Evolutionary conservation across 176 grass and related monocot genomes (phyloP), one percentile per base, ranked within the genome.

Genomic region (Musa beccarii): DNA sequence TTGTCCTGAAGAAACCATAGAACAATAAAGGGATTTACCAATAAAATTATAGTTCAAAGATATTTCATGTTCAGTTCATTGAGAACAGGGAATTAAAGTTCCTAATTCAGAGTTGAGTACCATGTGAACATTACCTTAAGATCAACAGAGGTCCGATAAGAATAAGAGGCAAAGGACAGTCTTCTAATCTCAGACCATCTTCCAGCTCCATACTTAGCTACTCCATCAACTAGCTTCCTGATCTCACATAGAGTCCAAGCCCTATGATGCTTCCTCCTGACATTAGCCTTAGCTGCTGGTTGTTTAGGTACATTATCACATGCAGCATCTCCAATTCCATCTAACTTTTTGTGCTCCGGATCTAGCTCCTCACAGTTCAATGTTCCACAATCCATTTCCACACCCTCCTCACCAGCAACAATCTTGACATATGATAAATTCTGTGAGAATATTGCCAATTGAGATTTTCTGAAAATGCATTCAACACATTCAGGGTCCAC

Each of bases 161-260:
- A 99, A 80, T 92, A 92, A 3, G 88, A 94, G 66, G 91, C 64
- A 67, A 99, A 99, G 52, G 83, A 79, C 17, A 95, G 62, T 71
- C 92, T 84, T 81, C 89, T 85, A 70, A 99, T 99, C 86, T 99
- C 91, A 68, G 96, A 95, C 96, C 96, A 99, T 75, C 92, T 99
- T 50, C 96, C 96, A 82, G 87, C 79, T 56, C 96, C 96, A 56
- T 77, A 92, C 67, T 69, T 81, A n/a, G 96, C 86, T 28, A 99
- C 96, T 25, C 96, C 96, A 70, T 99, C 91, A 57, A 99, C 96
- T 83, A 99, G 71, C 67, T 92, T 99, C 73, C 83, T 62, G 81
- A 99, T 91, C 89, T 99, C 96, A 10, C 74, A 84, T 9, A 99
- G 78, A 54, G 96, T 95, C 96, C 96, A 99, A 66, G 96, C 96